Base-by-base conservation (phyloP, 305 asterid species). In the Rubia balearica region DNA sequence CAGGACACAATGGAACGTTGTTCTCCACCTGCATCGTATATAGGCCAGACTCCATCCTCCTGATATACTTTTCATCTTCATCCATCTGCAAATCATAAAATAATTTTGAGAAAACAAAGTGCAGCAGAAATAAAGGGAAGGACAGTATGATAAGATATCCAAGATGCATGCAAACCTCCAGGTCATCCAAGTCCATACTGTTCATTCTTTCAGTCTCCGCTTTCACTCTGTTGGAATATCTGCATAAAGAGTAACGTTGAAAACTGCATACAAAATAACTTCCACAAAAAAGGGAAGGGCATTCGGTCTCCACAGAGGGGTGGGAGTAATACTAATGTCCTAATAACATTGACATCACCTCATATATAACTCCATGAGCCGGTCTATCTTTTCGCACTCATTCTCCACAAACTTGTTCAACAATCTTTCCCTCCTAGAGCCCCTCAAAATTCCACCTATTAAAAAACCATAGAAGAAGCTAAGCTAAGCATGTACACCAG, bases 281-380 rank as follows among this genome's bases (percentile, higher is more conserved):
- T 11, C 6, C 61, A 9, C 12, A 73, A 24, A 36, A n/a, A 49
- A 48, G 16, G 57, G 10, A 40, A 14, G 16, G 51, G 64, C 64
- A 59, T 38, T 59, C 63, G 24, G 38, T 41, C 56, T 46, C 61
- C 61, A 24, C 55, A 49, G 16, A 9, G 70, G 41, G 65, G n/a
- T 30, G 60, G 59, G 27, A 64, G 61, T 12, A 59, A 62, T 27
- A 33, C 66, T 12, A 4, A 40, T 40, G 56, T 61, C 12, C 16
- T 9, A n/a, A 53, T 24, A 41, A 59, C 69, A 33, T 64, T 41
- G 40, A 65, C 76, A 61, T 78, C 71, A 88, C 99, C 99, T 88
- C 87, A 85, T 83, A 85, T 91, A 87, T 72, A 91, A 97, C 81
- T 94, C 97, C 99, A 94, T 91, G 51, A 94, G 96, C 72, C 98